These are phyloP conservation scores for Perkinsus marinus DNA, from an alignment of 169 alveolate genomes.

Conservation along the genomic window DNA sequence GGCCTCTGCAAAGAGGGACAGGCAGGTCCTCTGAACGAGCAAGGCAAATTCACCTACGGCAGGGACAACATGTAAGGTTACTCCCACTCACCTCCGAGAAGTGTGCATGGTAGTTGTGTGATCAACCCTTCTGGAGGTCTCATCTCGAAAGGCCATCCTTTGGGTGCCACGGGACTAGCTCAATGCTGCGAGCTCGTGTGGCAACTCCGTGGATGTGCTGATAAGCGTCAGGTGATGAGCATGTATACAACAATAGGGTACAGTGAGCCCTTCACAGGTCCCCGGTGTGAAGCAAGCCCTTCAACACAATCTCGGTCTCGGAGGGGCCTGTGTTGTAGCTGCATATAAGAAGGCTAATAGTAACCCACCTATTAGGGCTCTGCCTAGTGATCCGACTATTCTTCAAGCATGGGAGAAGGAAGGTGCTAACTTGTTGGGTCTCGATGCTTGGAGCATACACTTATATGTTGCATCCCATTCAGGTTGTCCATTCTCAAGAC, in stretches of 20 bases:
- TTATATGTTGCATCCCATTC: not conserved
- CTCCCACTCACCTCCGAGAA: not conserved
- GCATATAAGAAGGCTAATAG: slow-evolving; percentile 24
- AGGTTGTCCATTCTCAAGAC: not conserved
- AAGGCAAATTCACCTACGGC: slow-evolving; percentile 48
- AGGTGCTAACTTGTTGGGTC: not conserved
- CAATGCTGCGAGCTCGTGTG: slow-evolving; percentile 53
- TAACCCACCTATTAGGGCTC: not conserved
- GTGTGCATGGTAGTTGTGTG: slow-evolving; percentile 11
- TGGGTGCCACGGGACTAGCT: slow-evolving; percentile 64
- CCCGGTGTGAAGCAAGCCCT: slow-evolving; percentile 9
- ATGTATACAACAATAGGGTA: not conserved
- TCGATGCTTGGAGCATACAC: too few relatives aligned
- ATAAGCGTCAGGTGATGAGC: slow-evolving; percentile 45
- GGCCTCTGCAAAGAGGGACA: slow-evolving; percentile 48
- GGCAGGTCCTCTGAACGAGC: slow-evolving; percentile 51
- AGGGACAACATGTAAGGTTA: slow-evolving; percentile 12
- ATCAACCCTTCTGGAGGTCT: slow-evolving; percentile 46
- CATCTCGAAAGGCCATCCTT: slow-evolving; percentile 53
- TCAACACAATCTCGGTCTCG: slow-evolving; percentile 53
- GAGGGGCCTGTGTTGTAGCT: slow-evolving; percentile 54
- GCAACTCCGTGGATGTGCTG: slow-evolving; percentile 55
- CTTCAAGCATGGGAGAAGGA: not conserved
- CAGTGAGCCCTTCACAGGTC: not conserved
- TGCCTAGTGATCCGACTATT: not conserved